Evolutionary conservation across 169 alveolate species (phyloP), one percentile per base, ranked within the genome.

Genomic region (Pseudocohnilembus persalinus): DNA sequence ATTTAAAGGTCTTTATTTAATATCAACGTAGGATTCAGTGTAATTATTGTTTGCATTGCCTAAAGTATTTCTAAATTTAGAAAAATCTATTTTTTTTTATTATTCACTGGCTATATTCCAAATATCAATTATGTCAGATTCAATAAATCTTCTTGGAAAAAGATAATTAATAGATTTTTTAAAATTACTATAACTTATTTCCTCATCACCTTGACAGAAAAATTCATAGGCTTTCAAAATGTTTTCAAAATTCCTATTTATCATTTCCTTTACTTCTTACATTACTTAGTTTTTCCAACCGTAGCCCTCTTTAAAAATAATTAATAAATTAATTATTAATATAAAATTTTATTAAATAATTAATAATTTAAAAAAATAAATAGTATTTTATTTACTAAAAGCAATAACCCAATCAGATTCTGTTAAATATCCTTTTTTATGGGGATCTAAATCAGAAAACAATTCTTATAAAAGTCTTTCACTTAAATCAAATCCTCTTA

Each of bases 401-500:
- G 93, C 93, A 80, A 79, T 87, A 26, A 72, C 72, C 97, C 97
- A 94, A 84, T 94, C 97, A 34, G 83, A 32, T 31, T 88, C 93
- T 6, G 94, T 75, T 29, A 94, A 74, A 76, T 88, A 94, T 0
- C 97, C 97, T 78, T 94, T 94, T 83, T 91, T 94, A 86, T 92
- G 96, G n/a, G 96, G 90, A 83, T 94, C 97, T 74, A 94, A 64
- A 76, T 91, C 94, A 30, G 95, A 88, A 75, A 94, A 94, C 27
- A 94, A 88, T 63, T 94, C 87, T 31, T 91, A 77, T 1, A 86
- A 77, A 16, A 94, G 84, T 65, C 88, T 91, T 11, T 88, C 83
- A 25, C 96, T 92, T 80, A 94, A 82, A 79, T 92, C 91, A 76
- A 91, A 94, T 20, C 95, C 96, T 31, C 84, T 64, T 29, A 94